Percentiles rank a stretch among this genome's conserved stretches.
These are phyloP conservation scores for Alnus rubra DNA, from an alignment of 306 rosid genomes.

Conservation along the genomic window DNA sequence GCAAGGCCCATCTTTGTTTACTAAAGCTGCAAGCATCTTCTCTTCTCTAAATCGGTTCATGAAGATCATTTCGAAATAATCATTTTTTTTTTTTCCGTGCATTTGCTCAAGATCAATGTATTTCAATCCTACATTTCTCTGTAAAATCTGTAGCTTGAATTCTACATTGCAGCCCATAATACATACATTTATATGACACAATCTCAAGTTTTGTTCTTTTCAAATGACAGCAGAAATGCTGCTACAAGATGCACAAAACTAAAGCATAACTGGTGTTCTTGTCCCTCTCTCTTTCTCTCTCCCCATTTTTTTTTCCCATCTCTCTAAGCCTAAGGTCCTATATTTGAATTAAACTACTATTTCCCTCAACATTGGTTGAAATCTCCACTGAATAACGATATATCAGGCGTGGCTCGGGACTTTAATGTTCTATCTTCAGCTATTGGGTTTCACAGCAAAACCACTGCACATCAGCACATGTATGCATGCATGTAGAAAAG, in stretches of 20 bases:
- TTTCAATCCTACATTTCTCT: not conserved
- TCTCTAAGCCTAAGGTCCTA: not conserved
- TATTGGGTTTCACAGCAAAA: too few relatives aligned
- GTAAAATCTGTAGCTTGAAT: not conserved
- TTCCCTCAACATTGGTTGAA: too few relatives aligned
- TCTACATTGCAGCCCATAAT: not conserved
- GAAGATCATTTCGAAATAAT: constrained; percentile 64
- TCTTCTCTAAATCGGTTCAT: constrained; percentile 83
- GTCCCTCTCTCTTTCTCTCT: not conserved
- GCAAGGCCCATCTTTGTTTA: constrained; percentile 62
- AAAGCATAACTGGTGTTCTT: not conserved
- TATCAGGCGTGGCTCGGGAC: too few relatives aligned
- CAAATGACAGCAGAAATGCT: not conserved
- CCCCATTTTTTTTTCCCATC: not conserved
- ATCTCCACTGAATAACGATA: too few relatives aligned
- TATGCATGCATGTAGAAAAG: too few relatives aligned
- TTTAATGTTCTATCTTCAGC: too few relatives aligned
- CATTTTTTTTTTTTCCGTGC: not conserved
- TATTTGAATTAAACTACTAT: not conserved
- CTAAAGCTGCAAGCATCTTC: constrained; percentile 74
- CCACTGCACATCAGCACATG: too few relatives aligned
- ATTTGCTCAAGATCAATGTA: not conserved
- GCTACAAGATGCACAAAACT: not conserved
- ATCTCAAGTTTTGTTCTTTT: not conserved
- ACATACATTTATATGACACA: not conserved